A percentile compares a stretch with the other conserved stretches of the same genome.
Evolutionary conservation across 106 monocot species (phyloP).

Genomic region (Gastrodia elata): DNA sequence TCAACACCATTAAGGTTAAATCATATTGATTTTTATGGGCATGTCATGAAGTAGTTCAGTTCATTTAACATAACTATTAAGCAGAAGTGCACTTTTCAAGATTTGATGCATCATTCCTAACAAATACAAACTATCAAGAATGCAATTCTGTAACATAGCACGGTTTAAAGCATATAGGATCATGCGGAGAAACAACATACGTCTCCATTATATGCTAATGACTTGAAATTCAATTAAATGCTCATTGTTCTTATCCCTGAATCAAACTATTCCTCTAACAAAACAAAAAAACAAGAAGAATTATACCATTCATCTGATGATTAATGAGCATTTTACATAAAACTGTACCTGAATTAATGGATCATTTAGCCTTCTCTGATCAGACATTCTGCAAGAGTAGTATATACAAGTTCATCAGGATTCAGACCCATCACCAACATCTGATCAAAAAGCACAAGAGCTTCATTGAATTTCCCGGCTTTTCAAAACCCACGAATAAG

Average conservation of each 20-base stretch:
- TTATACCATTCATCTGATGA: background rate
- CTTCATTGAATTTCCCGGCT: conserved; percentile 31
- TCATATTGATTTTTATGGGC: too few species aligned
- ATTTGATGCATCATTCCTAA: background rate
- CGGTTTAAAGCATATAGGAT: background rate
- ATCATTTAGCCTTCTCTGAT: conserved; percentile 2
- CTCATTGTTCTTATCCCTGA: background rate
- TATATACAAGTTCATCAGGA: conserved; percentile 22
- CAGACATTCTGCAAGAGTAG: conserved; percentile 15
- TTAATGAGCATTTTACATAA: background rate
- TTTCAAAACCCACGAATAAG: conserved; percentile 31
- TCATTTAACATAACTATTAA: too few species aligned
- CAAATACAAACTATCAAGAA: background rate
- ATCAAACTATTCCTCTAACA: background rate
- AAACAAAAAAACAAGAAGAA: too few species aligned
- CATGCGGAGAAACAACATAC: too few species aligned
- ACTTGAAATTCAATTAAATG: background rate
- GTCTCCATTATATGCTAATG: background rate
- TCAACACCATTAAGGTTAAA: too few species aligned
- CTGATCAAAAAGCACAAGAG: conserved; percentile 32
- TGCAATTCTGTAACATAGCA: background rate
- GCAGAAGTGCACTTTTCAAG: background rate
- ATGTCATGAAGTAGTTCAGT: too few species aligned
- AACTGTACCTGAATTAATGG: background rate
- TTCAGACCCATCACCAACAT: conserved; percentile 42